Evolutionary conservation across 192 early-diverging fungal genomes (phyloP).

Genomic region (Coemansia sp.): DNA sequence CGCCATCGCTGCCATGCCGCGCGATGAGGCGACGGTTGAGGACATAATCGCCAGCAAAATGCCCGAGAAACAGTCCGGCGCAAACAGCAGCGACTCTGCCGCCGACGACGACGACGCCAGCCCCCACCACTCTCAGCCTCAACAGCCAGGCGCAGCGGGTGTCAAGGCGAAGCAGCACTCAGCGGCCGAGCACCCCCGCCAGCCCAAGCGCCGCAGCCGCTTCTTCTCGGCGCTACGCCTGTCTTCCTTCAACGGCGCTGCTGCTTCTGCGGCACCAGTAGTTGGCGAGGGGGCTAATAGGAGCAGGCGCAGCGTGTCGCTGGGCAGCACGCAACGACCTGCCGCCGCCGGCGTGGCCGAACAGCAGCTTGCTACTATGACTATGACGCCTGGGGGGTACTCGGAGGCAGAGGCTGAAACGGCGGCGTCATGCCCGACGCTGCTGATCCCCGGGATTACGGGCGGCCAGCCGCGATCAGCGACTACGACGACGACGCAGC

Average conservation of each 20-base stretch:
- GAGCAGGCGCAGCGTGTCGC: constrained; percentile 43
- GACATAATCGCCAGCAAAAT: constrained; percentile 48
- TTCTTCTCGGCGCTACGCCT: constrained; percentile 36
- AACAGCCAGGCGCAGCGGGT: no score
- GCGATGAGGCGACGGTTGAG: constrained; percentile 35
- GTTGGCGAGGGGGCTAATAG: neutral
- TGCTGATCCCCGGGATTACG: constrained; percentile 11
- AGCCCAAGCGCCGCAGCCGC: constrained; percentile 45
- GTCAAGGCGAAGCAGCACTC: neutral
- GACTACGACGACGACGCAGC: neutral
- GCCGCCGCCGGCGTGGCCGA: no score
- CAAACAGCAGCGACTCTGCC: neutral
- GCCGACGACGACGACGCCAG: neutral
- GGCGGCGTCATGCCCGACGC: constrained; percentile 34
- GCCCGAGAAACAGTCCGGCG: constrained; percentile 2
- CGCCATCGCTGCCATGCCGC: constrained; percentile 31
- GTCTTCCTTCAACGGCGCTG: constrained; percentile 8
- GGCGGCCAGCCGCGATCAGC: neutral
- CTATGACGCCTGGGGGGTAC: no score
- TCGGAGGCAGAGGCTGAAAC: no score
- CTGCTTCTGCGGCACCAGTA: neutral
- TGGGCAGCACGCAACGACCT: constrained; percentile 22
- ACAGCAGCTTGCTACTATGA: no score
- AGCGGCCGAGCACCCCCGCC: neutral
- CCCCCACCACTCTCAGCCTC: neutral